phyloP scores from a whole-genome alignment of 164 flowering plant genomes.

The Vitis rupestris region DNA sequence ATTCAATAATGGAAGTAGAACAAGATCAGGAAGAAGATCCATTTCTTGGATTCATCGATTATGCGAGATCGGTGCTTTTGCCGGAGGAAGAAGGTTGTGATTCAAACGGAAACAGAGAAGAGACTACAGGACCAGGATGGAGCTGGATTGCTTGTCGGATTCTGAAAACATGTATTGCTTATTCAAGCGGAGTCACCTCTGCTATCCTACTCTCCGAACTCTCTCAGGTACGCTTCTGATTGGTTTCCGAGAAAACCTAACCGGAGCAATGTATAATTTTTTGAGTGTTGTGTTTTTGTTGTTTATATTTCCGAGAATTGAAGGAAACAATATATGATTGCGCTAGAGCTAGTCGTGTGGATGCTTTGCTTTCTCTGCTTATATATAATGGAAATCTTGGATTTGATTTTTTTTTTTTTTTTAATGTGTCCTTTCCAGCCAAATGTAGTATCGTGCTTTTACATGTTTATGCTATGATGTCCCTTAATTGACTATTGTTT shows the following conservation, averaged over 20 bases:
- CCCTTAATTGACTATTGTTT: background rate
- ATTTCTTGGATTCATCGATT: constrained; percentile 64
- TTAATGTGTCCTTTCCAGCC: background rate
- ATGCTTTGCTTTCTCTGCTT: no score
- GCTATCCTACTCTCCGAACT: constrained; percentile 92
- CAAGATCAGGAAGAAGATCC: constrained; percentile 40
- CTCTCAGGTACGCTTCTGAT: constrained; percentile 51
- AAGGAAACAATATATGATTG: no score
- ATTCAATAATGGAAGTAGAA: constrained; percentile 15
- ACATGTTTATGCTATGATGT: background rate
- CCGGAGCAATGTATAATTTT: no score
- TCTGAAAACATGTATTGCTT: constrained; percentile 70
- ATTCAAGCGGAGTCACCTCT: constrained; percentile 85
- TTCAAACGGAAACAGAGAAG: constrained; percentile 27
- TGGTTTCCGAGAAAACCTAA: background rate
- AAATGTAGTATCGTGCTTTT: background rate
- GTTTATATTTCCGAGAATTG: no score
- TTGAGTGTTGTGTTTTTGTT: background rate
- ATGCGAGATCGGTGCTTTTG: constrained; percentile 50
- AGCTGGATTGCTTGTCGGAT: constrained; percentile 79
- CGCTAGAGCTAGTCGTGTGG: no score
- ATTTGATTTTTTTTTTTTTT: no score
- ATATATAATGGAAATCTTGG: no score
- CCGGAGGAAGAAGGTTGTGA: constrained; percentile 27
- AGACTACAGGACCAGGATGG: constrained; percentile 58